Base-by-base conservation (phyloP, 176 grass and related monocot species). In the Otatea glauca region DNA sequence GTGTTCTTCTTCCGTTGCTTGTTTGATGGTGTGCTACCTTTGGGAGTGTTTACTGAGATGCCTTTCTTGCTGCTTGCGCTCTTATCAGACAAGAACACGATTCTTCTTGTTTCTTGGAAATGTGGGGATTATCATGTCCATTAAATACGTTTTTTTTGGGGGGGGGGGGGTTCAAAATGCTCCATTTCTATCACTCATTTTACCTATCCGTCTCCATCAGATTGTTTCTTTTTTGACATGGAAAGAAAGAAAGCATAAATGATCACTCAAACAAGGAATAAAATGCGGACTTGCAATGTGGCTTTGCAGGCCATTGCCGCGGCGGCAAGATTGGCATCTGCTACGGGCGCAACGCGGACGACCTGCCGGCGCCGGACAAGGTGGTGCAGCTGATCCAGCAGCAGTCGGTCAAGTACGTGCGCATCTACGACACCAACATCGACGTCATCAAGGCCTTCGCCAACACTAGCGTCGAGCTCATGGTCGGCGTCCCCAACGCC, bases 381-480 rank as follows among this genome's bases (percentile, higher is more conserved):
- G 93, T 86, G 23, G 93, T 78, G 44, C 96, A 94, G 82, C 86
- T 99, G 44, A 43, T 95, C 62, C 86, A 88, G 68, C 81, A 94
- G 34, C 91, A 94, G 45, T 92, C 91, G 44, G 88, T 99, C 88
- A 94, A 99, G 82, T 90, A 99, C 63, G 89, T 96, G 49, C 88
- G 96, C 77, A 89, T 99, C 85, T 99, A 99, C 72, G 96, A 99
- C 86, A 89, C 89, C 70, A 99, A 96, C 86, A 88, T 92, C 27
- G 92, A 96, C 79, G 91, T 99, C 48, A 86, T 99, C 73, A 99
- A 94, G 85, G 87, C 96, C 69, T 99, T 99, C 50, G 91, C 96
- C 42, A 94, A 96, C 89, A 99, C 96, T 4, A 68, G 96, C 53
- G 86, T 96, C 37, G 96, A 99, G 72, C 93, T 99, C 81, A 99